A percentile compares a stretch with the other conserved stretches of the same genome.
Evolutionary conservation across 257 asterid species (phyloP).

Genomic region (Ocimum tenuiflorum): DNA sequence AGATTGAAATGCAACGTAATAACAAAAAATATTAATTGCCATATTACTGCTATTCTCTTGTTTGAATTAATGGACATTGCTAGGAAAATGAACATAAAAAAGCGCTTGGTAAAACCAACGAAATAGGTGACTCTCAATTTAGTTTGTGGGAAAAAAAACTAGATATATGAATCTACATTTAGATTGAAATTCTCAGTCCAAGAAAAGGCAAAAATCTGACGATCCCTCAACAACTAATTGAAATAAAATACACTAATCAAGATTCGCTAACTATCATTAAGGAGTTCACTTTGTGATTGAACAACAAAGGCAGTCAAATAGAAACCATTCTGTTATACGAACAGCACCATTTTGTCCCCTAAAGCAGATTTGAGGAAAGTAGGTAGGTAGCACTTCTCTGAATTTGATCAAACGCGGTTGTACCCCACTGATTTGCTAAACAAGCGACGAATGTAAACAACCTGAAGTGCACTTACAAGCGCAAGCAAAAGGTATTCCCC

Average conservation of each 20-base stretch:
- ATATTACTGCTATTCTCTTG: too few species aligned
- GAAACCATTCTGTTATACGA: conserved; percentile 10
- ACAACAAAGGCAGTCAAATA: conserved; percentile 9
- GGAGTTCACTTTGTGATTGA: conserved; percentile 10
- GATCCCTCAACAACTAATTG: background rate
- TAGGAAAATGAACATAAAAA: too few species aligned
- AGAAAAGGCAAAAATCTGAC: conserved; percentile 6
- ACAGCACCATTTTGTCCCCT: conserved; percentile 1
- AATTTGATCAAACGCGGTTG: conserved; percentile 72
- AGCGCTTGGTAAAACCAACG: too few species aligned
- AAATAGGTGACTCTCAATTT: too few species aligned
- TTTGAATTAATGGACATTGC: too few species aligned
- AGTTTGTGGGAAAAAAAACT: too few species aligned
- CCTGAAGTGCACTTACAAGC: conserved; percentile 77
- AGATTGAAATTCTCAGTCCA: background rate
- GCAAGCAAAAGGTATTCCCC: conserved; percentile 85
- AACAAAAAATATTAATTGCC: too few species aligned
- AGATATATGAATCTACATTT: background rate
- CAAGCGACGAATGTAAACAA: conserved; percentile 66
- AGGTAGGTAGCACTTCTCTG: background rate
- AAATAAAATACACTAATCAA: conserved; percentile 18
- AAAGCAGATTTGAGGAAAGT: background rate
- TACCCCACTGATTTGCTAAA: conserved; percentile 88
- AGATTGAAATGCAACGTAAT: background rate
- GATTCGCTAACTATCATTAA: conserved; percentile 14